These are phyloP conservation scores for Calonectria pseudoturangicola DNA, from an alignment of 2,329 filamentous ascomycete genomes.

Conservation along the genomic window DNA sequence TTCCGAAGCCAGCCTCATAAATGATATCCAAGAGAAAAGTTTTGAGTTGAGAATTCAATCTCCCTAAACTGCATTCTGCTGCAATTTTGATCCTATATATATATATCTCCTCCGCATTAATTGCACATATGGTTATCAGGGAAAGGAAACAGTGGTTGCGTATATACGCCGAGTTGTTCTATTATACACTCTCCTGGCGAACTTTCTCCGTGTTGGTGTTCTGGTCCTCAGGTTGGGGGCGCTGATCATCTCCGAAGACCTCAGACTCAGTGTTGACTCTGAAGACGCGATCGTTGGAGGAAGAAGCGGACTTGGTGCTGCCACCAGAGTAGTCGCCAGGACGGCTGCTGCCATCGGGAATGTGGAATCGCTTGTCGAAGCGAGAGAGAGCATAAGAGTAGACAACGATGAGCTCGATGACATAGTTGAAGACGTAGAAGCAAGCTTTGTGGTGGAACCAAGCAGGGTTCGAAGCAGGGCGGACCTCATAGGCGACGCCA, in stretches of 20 bases:
- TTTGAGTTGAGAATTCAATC: slow-evolving; percentile 5
- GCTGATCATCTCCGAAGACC: slow-evolving; percentile 52
- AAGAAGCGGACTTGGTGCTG: slow-evolving; percentile 9
- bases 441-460: slow-evolving; percentile 83
- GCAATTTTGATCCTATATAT: neutral
- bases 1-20: slow-evolving; percentile 14
- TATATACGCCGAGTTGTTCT: neutral
- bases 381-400: slow-evolving; percentile 79
- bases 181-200: slow-evolving; percentile 47
- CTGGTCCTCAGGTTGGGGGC: slow-evolving; percentile 45
- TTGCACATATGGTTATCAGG: neutral
- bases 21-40: slow-evolving; percentile 3
- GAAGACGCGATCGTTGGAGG: slow-evolving; percentile 40
- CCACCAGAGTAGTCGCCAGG: slow-evolving; percentile 69
- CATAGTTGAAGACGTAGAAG: slow-evolving; percentile 89
- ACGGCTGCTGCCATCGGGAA: slow-evolving; percentile 81
- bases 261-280: slow-evolving; percentile 51
- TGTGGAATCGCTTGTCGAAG: slow-evolving; percentile 84
- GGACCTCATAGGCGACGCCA: slow-evolving; percentile 73
- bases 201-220: slow-evolving; percentile 48
- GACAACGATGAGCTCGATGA: slow-evolving; percentile 82
- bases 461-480: slow-evolving; percentile 72
- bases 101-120: neutral
- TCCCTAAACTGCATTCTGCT: slow-evolving; percentile 7
- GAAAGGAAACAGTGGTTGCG: neutral